A percentile compares a stretch with the other conserved stretches of the same genome.
These are phyloP conservation scores for Kluyveromyces sp. DNA, from an alignment of 1,139 yeast genomes.

Conservation along the genomic window DNA sequence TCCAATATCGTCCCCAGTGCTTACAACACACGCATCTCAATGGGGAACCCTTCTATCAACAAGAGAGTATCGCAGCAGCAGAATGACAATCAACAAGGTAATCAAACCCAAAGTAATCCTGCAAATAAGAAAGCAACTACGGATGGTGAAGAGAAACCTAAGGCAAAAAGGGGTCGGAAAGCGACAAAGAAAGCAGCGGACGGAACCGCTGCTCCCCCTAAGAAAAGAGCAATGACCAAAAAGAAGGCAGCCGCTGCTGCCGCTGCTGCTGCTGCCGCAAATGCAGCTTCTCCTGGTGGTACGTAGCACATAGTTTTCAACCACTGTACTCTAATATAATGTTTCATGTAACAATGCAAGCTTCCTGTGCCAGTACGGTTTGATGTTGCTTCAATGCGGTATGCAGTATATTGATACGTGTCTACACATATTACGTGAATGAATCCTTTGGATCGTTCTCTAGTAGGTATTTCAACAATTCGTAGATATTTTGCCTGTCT, in stretches of 20 bases:
- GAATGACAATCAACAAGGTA: conserved; percentile 6
- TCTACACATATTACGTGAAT: conserved; percentile 21
- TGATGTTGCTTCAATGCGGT: neutral
- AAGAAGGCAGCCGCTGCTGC: conserved; percentile 26
- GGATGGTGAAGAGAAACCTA: conserved; percentile 18
- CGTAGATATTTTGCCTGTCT: conserved; percentile 59
- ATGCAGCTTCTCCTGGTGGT: neutral
- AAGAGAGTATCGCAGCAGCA: conserved; percentile 32
- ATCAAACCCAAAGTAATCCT: conserved; percentile 6
- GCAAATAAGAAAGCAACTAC: conserved; percentile 8
- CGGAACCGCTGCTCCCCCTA: conserved; percentile 21
- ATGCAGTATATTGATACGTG: conserved; percentile 2
- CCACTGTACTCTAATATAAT: neutral
- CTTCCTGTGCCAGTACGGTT: too few relatives aligned
- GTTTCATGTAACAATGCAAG: neutral
- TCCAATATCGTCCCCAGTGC: conserved; percentile 20
- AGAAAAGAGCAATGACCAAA: conserved; percentile 26
- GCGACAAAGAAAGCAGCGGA: conserved; percentile 22
- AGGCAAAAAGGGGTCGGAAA: conserved; percentile 28
- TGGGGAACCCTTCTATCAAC: conserved; percentile 28
- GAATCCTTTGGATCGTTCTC: conserved; percentile 32
- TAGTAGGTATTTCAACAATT: conserved; percentile 42
- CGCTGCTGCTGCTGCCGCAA: conserved; percentile 18
- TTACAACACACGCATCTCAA: conserved; percentile 29
- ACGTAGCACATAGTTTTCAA: neutral